Conservation (phyloP, 2,329 filamentous ascomycete genomes). For the Pestalotiopsis sp. region DNA sequence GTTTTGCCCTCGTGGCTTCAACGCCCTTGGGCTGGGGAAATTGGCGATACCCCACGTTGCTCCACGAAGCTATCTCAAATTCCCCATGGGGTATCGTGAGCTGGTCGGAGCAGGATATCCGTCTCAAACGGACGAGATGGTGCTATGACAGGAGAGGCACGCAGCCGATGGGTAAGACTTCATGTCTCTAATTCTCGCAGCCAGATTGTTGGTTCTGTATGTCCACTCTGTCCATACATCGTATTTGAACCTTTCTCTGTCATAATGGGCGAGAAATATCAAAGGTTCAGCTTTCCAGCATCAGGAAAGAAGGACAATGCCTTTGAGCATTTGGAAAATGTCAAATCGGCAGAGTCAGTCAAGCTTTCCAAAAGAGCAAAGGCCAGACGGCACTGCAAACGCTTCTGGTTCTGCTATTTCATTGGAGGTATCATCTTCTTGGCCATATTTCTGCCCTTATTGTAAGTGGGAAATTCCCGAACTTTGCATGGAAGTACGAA, state of each 20-base stretch:
- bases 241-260: background rate
- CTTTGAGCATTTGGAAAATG: conserved; percentile 1
- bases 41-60: background rate
- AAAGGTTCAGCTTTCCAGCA: background rate
- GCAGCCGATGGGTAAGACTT: background rate
- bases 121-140: background rate
- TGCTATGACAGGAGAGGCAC: background rate
- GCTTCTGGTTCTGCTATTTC: conserved; percentile 39
- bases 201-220: background rate
- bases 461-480: conserved; percentile 27
- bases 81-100: background rate
- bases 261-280: background rate
- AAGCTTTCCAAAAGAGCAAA: conserved; percentile 25
- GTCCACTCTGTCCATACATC: background rate
- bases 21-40: background rate
- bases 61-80: background rate
- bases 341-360: conserved; percentile 9
- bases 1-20: background rate
- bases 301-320: background rate
- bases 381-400: conserved; percentile 34
- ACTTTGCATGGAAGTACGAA: accelerated
- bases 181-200: background rate
- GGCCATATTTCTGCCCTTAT: conserved; percentile 39
- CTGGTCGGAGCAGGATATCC: background rate
- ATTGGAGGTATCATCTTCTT: conserved; percentile 35